A percentile compares a stretch with the other conserved stretches of the same genome.
phyloP scores from a whole-genome alignment of 2,329 filamentous ascomycete species.

The Penicillium sp. region DNA sequence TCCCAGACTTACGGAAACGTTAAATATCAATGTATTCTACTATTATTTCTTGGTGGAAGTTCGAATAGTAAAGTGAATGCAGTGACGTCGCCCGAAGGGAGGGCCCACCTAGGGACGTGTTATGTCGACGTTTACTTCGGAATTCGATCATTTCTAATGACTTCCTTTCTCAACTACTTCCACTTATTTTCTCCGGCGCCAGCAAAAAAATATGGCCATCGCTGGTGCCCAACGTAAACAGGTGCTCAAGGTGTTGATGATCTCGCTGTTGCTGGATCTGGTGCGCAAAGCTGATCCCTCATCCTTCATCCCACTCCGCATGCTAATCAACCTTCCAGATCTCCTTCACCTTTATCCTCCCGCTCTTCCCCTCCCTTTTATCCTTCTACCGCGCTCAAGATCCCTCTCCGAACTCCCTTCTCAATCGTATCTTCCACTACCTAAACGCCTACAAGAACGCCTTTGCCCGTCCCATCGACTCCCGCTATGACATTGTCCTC shows the following conservation, averaged over 20 bases:
- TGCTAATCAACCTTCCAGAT: constrained; percentile 55
- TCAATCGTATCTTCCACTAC: constrained; percentile 73
- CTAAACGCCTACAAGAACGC: constrained; percentile 93
- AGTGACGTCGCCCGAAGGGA: not conserved
- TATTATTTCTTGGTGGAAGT: constrained; percentile 13
- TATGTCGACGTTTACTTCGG: not conserved
- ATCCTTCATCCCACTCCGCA: not conserved
- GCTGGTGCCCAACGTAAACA: constrained; percentile 59
- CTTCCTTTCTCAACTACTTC: not conserved
- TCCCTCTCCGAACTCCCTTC: constrained; percentile 57
- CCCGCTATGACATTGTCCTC: constrained; percentile 93
- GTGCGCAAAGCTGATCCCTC: constrained; percentile 50
- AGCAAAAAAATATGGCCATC: constrained; percentile 31
- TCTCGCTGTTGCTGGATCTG: constrained; percentile 83
- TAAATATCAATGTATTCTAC: constrained; percentile 23
- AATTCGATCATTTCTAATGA: not conserved
- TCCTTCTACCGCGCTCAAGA: constrained; percentile 93
- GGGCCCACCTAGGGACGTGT: not conserved
- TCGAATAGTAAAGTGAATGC: constrained; percentile 5
- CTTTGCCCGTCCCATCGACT: constrained; percentile 88
- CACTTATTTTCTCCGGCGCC: constrained; percentile 4
- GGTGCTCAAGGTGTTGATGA: constrained; percentile 81
- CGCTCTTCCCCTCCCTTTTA: constrained; percentile 89
- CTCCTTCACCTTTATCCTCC: constrained; percentile 97
- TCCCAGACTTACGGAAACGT: constrained; percentile 19